phyloP scores from a whole-genome alignment of 305 asterid genomes.

The Rubia tinctorum region DNA sequence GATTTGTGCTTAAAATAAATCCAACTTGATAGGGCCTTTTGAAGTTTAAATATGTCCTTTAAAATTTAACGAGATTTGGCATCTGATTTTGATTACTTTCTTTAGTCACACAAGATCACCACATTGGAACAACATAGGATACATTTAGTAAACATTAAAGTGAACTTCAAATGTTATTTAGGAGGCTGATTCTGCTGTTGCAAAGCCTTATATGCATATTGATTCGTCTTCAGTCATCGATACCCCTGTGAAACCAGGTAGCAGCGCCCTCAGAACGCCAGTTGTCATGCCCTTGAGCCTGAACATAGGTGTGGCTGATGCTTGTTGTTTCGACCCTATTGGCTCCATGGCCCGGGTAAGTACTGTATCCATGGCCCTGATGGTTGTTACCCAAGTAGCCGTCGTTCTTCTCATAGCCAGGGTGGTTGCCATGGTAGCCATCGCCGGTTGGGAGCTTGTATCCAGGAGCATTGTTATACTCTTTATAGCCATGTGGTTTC shows the following conservation, averaged over 20 bases:
- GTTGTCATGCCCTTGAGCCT: background rate
- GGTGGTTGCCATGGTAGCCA: background rate
- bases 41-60: background rate
- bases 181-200: conserved; percentile 14
- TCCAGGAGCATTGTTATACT: background rate
- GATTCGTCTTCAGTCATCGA: conserved; percentile 15
- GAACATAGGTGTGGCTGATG: background rate
- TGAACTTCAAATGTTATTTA: background rate
- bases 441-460: conserved; percentile 1
- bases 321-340: background rate
- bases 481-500: background rate
- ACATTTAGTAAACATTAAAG: background rate
- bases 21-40: background rate
- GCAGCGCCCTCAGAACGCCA: background rate
- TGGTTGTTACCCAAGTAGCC: too few species aligned
- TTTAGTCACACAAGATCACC: background rate
- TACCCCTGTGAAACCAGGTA: conserved; percentile 18
- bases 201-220: conserved; percentile 5
- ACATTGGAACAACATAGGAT: background rate
- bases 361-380: background rate
- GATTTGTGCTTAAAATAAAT: too few species aligned
- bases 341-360: background rate
- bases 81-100: background rate
- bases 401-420: too few species aligned
- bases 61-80: background rate